Evolutionary conservation across 2,329 filamentous ascomycete species (phyloP), one percentile per base, ranked within the genome.

Genomic region (Diaporthe longicolla): DNA sequence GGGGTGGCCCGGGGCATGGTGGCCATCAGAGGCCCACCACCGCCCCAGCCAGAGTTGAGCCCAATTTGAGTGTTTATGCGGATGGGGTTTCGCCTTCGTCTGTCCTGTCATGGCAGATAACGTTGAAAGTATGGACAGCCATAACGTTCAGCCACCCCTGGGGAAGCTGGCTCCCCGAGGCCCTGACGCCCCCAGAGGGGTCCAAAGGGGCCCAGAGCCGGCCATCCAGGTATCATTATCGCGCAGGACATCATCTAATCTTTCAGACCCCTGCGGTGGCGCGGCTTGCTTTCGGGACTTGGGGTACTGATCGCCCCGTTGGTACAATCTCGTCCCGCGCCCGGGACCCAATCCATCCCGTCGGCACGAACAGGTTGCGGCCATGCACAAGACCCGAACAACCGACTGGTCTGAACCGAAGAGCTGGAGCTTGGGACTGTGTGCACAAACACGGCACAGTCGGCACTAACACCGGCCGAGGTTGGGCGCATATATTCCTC

Each of bases 261-360:
- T 68, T 66, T 29, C n/a, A 11, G 43, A 26, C 19, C 63, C 63
- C 48, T 68, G 63, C 48, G n/a, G 32, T 68, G 63, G 63, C 63
- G 29, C 63, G 63, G 63, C 40, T n/a, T 63, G 45, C 59, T 19
- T 45, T 65, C 59, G 59, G 59, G 40, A 32, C 59, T 65, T 32
- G 59, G n/a, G 29, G 13, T 29, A 13, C 40, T 54, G 63, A 68
- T 68, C 63, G 63, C 63, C 40, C 40, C 21, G 48, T 68, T 37
- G 48, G 45, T 45, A 68, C 63, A 68, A 54, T 54, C 52, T 68
- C 48, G 32, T 24, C 29, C 63, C 63, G 63, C 45, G 21, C 29
- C 63, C 63, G 48, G 63, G 21, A 13, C 32, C 63, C 37, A 37
- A 54, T 40, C 32, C 48, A 54, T 68, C 48, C 63, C 63, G 63